Evolutionary conservation across 164 flowering plant genomes (phyloP).

Genomic region (Annona squamosa): DNA sequence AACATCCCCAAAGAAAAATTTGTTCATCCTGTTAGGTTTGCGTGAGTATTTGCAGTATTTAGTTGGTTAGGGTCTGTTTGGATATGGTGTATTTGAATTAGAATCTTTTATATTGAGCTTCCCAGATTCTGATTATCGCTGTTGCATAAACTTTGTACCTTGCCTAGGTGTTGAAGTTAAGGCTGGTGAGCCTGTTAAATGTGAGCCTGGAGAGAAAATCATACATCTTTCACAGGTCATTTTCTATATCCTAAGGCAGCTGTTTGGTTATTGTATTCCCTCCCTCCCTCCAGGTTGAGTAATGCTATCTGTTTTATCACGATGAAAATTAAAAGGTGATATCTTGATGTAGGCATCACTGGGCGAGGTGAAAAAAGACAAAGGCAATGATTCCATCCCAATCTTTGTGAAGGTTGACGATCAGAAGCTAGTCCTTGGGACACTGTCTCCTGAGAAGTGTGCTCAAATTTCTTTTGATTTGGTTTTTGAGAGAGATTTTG

Average conservation of each 20-base stretch:
- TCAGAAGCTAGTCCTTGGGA: slow-evolving; percentile 54
- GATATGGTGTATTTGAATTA: background rate
- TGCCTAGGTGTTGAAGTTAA: slow-evolving; percentile 59
- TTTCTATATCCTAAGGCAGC: background rate
- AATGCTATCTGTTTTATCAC: background rate
- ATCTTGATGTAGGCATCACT: slow-evolving; percentile 46
- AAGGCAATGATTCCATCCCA: slow-evolving; percentile 31
- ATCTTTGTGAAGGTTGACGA: slow-evolving; percentile 40
- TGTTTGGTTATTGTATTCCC: background rate
- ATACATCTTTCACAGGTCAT: slow-evolving; percentile 63
- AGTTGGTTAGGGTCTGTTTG: background rate
- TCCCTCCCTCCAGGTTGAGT: background rate
- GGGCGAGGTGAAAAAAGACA: slow-evolving; percentile 59
- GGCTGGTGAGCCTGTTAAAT: slow-evolving; percentile 44
- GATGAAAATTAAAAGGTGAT: background rate
- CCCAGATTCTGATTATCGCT: background rate
- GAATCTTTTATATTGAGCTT: background rate
- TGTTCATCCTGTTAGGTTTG: too few species aligned
- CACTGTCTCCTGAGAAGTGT: slow-evolving; percentile 38
- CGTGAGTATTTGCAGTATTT: too few species aligned
- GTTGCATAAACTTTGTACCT: background rate
- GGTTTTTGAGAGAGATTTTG: slow-evolving; percentile 69
- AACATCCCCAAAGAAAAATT: too few species aligned
- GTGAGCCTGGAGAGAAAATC: slow-evolving; percentile 16
- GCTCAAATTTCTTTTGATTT: slow-evolving; percentile 55